Conservation (phyloP, 768 basidiomycete species). For the Tremella fuciformis region DNA sequence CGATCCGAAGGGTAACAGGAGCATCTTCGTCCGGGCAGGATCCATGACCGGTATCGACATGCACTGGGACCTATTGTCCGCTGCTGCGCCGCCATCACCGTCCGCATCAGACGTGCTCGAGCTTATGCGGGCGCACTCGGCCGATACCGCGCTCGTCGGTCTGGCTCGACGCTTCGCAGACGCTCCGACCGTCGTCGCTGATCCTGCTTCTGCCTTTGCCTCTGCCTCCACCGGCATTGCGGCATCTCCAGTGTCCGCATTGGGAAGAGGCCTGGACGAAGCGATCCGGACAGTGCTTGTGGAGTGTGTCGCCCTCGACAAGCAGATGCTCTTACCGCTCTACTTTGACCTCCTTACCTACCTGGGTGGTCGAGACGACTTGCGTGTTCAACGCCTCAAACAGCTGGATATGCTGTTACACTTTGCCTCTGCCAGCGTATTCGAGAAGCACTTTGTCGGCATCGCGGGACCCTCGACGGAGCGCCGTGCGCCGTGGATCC, state of each 20-base stretch:
- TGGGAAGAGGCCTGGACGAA: slow-evolving; percentile 13
- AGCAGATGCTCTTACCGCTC: slow-evolving; percentile 70
- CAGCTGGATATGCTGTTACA: slow-evolving; percentile 21
- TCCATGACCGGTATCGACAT: slow-evolving; percentile 73
- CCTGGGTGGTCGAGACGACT: slow-evolving; percentile 51
- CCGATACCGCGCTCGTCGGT: slow-evolving; percentile 71
- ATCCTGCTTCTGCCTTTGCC: not conserved
- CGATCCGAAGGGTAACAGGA: slow-evolving; percentile 88
- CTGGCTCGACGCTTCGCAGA: slow-evolving; percentile 71
- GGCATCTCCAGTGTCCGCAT: not conserved
- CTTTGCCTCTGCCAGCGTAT: slow-evolving; percentile 28
- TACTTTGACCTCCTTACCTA: slow-evolving; percentile 71
- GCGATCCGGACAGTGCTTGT: slow-evolving; percentile 53
- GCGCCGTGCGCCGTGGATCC: slow-evolving; percentile 12
- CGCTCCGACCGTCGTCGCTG: slow-evolving; percentile 42
- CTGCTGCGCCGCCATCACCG: slow-evolving; percentile 65
- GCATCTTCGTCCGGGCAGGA: slow-evolving; percentile 82
- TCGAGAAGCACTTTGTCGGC: slow-evolving; percentile 20
- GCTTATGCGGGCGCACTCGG: slow-evolving; percentile 83
- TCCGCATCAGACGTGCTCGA: slow-evolving; percentile 73
- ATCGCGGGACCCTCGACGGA: slow-evolving; percentile 9
- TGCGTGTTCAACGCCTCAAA: slow-evolving; percentile 11
- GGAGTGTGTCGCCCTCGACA: slow-evolving; percentile 89
- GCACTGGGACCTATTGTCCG: slow-evolving; percentile 79
- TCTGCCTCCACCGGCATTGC: not conserved